Evolutionary conservation across 2,329 filamentous ascomycete species (phyloP), one percentile per base, ranked within the genome.

Genomic region (Ophiostoma australiae): DNA sequence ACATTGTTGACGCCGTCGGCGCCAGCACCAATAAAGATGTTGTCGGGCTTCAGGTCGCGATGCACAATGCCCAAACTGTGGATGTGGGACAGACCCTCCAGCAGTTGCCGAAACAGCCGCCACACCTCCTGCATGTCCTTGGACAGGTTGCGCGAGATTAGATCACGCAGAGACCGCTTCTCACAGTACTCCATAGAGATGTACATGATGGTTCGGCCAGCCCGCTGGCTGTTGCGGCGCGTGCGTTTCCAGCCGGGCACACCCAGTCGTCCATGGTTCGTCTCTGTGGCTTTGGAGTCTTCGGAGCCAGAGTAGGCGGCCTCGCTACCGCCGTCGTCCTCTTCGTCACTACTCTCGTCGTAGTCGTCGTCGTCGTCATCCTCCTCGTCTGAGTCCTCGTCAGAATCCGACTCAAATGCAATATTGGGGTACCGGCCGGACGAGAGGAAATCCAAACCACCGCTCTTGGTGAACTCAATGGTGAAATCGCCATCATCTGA

Each of bases 171-270:
- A 0, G 95, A 98, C 86, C 91, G 88, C 77, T 94, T 95, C 78
- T 98, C 94, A 77, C 95, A 99, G 75, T 97, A 97, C 78, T 99
- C 95, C 95, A 99, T 99, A 73, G 97, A 95, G 71, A 99, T 98
- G 78, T 97, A 99, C 61, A 99, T 84, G 7, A 94, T 90, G 0
- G 91, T 94, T 69, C 87, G 87, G 72, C 87, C 85, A 4, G 87
- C 81, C 63, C 85, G 83, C 70, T 85, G 83, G 61, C 80, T 80
- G 65, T 76, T 77, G n/a, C 75, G 71, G 0, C 76, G 75, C 13
- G 70, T 71, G 55, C 76, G 78, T 52, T 55, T 69, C 71, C 71
- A 73, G 7, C 58, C 69, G 0, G 71, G 68, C 0, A 71, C 52
- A 1, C 27, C 67, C 11, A 67, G 39, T 2, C 35, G 68, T 0